phyloP scores from a whole-genome alignment of 306 rosid genomes.

The Quercus agrifolia region DNA sequence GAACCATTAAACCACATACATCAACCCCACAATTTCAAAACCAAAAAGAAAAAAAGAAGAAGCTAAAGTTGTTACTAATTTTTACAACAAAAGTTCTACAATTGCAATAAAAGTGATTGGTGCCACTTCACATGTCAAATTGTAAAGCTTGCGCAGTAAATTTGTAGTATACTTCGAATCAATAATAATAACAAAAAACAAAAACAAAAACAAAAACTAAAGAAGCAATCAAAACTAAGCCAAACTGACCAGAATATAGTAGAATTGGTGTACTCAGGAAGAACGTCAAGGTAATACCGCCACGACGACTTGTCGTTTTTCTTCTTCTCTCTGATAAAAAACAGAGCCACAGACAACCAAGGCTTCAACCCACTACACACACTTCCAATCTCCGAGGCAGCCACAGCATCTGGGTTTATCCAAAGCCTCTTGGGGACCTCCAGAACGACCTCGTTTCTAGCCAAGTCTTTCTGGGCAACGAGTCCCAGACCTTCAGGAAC shows the following conservation, averaged over 20 bases:
- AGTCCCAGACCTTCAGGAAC: slow-evolving; percentile 83
- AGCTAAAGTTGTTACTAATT: too few species aligned
- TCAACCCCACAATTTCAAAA: slow-evolving; percentile 43
- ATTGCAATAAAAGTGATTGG: too few species aligned
- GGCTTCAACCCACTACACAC: slow-evolving; percentile 79
- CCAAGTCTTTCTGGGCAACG: slow-evolving; percentile 56
- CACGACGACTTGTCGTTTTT: slow-evolving; percentile 55
- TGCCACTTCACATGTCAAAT: too few species aligned
- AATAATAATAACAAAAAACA: too few species aligned
- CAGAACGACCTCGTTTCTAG: slow-evolving; percentile 76
- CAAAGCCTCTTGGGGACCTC: slow-evolving; percentile 91
- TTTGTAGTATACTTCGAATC: too few species aligned
- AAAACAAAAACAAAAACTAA: not conserved
- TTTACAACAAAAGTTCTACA: too few species aligned
- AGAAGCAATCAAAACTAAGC: not conserved
- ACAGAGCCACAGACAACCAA: slow-evolving; percentile 84
- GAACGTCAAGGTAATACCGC: slow-evolving; percentile 68
- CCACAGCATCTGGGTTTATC: slow-evolving; percentile 92
- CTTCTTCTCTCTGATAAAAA: slow-evolving; percentile 60
- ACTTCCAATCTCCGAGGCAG: slow-evolving; percentile 76
- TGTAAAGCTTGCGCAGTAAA: too few species aligned
- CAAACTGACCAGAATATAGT: slow-evolving; percentile 87
- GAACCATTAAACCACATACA: slow-evolving; percentile 52
- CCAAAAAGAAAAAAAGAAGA: not conserved
- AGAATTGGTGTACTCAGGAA: slow-evolving; percentile 73